These are phyloP conservation scores for Collariella sp. DNA, from an alignment of 495 filamentous ascomycete species.

Conservation along the genomic window DNA sequence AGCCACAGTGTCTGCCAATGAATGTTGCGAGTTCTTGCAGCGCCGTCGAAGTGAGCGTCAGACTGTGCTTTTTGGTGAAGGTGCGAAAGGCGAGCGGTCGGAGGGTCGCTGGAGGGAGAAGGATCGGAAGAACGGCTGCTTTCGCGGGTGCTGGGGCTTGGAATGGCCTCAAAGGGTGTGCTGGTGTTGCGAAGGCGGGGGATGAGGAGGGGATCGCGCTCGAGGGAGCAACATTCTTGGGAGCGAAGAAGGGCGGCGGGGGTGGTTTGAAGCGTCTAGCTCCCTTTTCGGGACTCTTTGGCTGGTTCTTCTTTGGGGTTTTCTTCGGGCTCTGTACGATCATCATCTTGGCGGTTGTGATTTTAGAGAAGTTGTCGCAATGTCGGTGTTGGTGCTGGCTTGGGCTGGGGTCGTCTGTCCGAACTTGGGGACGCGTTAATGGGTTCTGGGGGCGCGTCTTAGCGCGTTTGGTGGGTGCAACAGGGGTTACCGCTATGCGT, in stretches of 20 bases:
- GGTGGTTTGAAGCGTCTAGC: conserved; percentile 26
- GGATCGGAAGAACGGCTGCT: conserved; percentile 74
- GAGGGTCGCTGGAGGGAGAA: conserved; percentile 77
- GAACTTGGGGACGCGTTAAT: conserved; percentile 24
- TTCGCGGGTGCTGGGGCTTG: conserved; percentile 46
- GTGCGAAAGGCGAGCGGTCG: conserved; percentile 89
- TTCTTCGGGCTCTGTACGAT: conserved; percentile 23
- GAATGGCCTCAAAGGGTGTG: conserved; percentile 59
- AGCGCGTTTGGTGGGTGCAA: conserved; percentile 24
- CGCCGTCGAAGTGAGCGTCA: conserved; percentile 84
- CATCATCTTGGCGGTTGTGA: conserved; percentile 20
- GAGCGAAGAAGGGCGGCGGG: conserved; percentile 32
- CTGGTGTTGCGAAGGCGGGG: conserved; percentile 78
- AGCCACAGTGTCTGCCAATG: conserved; percentile 85
- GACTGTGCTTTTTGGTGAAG: conserved; percentile 94
- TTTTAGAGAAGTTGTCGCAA: background rate
- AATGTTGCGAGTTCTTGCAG: conserved; percentile 77
- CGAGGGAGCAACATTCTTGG: conserved; percentile 25
- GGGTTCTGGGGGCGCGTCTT: conserved; percentile 15
- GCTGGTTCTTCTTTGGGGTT: conserved; percentile 20
- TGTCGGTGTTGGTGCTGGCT: background rate
- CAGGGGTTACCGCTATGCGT: background rate
- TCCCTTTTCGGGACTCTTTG: conserved; percentile 14
- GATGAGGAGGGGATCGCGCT: conserved; percentile 74
- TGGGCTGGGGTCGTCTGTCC: background rate